Evolutionary conservation across 2,329 filamentous ascomycete species (phyloP), one percentile per base, ranked within the genome.

Genomic region (Pseudogymnoascus sp.): DNA sequence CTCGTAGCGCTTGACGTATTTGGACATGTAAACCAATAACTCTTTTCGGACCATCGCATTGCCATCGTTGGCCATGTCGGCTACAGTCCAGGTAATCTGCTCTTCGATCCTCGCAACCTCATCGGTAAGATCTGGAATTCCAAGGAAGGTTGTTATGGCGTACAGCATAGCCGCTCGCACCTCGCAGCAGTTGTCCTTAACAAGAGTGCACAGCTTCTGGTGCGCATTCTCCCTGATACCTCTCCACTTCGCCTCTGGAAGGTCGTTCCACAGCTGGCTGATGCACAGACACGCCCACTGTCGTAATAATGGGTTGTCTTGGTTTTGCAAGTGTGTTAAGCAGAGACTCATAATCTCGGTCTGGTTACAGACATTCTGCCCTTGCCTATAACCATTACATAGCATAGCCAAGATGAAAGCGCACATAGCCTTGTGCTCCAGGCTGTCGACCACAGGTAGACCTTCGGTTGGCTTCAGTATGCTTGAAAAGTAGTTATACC

Each of bases 351-450:
- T 93, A 65, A 97, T 87, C 67, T 96, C 92, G 0, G 89, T 90
- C 67, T 91, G 90, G 68, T 97, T 87, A 72, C 92, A 97, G 10
- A 96, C 92, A 60, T 88, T 88, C 74, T 97, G 92, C 2, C 93
- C 94, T 66, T 94, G 91, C 66, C 88, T 89, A 75, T 96, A 96
- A 66, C 90, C 90, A 72, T 94, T 96, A 83, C 94, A 99, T 66
- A 99, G 91, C 83, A 97, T 96, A 26, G 93, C 90, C 43, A 97
- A 85, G 65, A 99, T 96, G 72, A 99, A 99, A 1, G 94, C 92
- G 73, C 94, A 97, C 94, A 99, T 99, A 45, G 94, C 94, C 71
- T 95, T 91, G 78, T 99, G 94, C 76, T 97, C 94, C 68, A 92
- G 91, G 62, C 87, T 87, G 72, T 97, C 95, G 35, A 89, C 86